phyloP scores from a whole-genome alignment of 1,284 basidiomycete genomes.

The Naganishia sp. region DNA sequence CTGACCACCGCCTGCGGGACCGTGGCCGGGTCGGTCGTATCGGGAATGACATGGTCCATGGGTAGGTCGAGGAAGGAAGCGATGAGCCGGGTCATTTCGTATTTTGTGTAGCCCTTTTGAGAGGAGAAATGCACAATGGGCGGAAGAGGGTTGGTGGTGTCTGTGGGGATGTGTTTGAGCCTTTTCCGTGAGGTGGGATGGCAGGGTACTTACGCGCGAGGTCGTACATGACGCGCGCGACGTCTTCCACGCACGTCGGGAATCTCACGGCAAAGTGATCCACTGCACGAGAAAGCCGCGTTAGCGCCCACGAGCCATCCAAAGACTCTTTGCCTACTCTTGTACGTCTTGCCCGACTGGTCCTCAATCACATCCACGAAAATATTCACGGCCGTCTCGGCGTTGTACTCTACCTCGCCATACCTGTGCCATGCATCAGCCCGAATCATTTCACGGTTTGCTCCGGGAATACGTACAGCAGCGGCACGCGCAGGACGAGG shows the following conservation, averaged over 20 bases:
- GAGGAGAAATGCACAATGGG: slow-evolving; percentile 56
- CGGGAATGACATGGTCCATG: slow-evolving; percentile 47
- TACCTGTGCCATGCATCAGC: slow-evolving; percentile 46
- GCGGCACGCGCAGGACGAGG: slow-evolving; percentile 54
- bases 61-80: slow-evolving; percentile 46
- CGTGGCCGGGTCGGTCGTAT: slow-evolving; percentile 34
- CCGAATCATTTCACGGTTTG: neutral
- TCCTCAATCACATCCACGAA: slow-evolving; percentile 55
- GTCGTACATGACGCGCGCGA: slow-evolving; percentile 54
- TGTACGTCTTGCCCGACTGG: slow-evolving; percentile 55
- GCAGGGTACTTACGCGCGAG: slow-evolving; percentile 43
- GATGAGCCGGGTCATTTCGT: slow-evolving; percentile 55
- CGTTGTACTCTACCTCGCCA: slow-evolving; percentile 53
- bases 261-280: slow-evolving; percentile 55
- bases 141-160: slow-evolving; percentile 43
- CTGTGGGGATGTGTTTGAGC: slow-evolving; percentile 26
- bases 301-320: neutral
- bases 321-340: slow-evolving; percentile 36
- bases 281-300: slow-evolving; percentile 38
- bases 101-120: slow-evolving; percentile 56
- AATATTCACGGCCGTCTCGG: slow-evolving; percentile 57
- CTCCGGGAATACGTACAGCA: slow-evolving; percentile 41
- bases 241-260: slow-evolving; percentile 57
- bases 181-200: neutral
- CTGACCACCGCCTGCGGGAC: slow-evolving; percentile 37